Base-by-base conservation (phyloP, 225 moss, liverwort and hornwort species). In the Climacium dendroides region DNA sequence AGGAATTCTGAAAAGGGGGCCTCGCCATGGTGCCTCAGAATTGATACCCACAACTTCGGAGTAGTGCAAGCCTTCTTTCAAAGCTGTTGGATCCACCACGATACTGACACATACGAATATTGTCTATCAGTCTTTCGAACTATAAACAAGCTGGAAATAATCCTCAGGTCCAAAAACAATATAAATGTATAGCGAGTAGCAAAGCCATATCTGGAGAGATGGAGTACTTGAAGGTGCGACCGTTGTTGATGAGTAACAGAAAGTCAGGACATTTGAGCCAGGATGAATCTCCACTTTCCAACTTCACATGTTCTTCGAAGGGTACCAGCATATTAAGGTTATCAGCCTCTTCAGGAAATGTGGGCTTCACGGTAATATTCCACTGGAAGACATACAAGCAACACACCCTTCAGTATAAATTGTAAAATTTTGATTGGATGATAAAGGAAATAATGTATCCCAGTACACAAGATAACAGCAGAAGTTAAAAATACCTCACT, bases 241-340 rank as follows among this genome's bases (percentile, higher is more conserved):
- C 98, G 89, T 98, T 98, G 89, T 98, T 93, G 58, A 94, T 96
- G 55, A 98, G 94, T 79, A 97, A 93, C 37, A 98, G 92, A 92
- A 94, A 98, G 72, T 95, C 98, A 59, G 98, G 98, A 90, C 95
- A 96, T 86, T 97, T 98, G 41, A 98, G 95, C 96, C 97, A 96
- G 45, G 93, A 85, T 83, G 95, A 88, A 69, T 90, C 82, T 78
- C 96, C 94, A 93, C 94, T 98, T 89, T 94, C 93, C 94, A 98
- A 90, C 87, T 95, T 95, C 93, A 98, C 80, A 83, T 93, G 95
- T 91, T 98, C 98, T 91, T 98, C 97, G 82, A 94, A 98, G 61
- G 95, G 97, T 60, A 95, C 96, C 75, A 95, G 72, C 57, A 94
- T 79, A 37, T 94, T 91, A 78, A 98, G 92, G 52, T 95, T 98